Evolutionary conservation across 257 asterid species (phyloP), one percentile per base, ranked within the genome.

Genomic region (Verbena officinalis): DNA sequence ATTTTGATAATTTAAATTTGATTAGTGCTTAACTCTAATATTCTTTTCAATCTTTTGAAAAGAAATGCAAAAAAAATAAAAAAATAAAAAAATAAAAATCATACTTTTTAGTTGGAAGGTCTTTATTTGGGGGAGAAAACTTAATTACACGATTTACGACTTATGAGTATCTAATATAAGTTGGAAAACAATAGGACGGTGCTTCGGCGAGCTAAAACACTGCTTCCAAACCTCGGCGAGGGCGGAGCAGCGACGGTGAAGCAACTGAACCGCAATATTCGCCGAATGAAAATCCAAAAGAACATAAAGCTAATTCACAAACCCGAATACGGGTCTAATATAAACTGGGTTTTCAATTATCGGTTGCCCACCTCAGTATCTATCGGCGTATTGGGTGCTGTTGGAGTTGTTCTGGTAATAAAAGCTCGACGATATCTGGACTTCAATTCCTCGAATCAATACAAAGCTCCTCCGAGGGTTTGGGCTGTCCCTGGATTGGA

Each of bases 401-500:
- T 72, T 59, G 94, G 94, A 30, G 48, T 82, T 7, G 21, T 79
- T 10, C 74, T 80, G 49, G 86, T 71, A 19, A 36, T 77, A 1
- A 87, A 73, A 74, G 82, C 49, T 68, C 40, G 72, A 76, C 27
- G 66, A 33, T 62, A 68, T 54, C 9, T 78, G 39, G 81, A 70
- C 22, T 71, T 79, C 46, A 49, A 13, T 59, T 27, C 69, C 53
- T 68, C 74, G 5, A 67, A 62, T 44, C 68, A 62, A 34, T 68
- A 21, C 33, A 49, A 40, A 31, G 36, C 46, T 64, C 59, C 84
- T 42, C 56, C 75, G 14, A 70, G 63, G 44, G 31, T 34, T 20
- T 81, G 88, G 89, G 73, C 72, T 19, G 83, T 87, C 8, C 96
- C 97, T 31, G 99, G 99, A 43, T 81, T 93, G 86, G 73, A 77